phyloP scores from a whole-genome alignment of 208 protist genomes.

The Porcisia hertigi region DNA sequence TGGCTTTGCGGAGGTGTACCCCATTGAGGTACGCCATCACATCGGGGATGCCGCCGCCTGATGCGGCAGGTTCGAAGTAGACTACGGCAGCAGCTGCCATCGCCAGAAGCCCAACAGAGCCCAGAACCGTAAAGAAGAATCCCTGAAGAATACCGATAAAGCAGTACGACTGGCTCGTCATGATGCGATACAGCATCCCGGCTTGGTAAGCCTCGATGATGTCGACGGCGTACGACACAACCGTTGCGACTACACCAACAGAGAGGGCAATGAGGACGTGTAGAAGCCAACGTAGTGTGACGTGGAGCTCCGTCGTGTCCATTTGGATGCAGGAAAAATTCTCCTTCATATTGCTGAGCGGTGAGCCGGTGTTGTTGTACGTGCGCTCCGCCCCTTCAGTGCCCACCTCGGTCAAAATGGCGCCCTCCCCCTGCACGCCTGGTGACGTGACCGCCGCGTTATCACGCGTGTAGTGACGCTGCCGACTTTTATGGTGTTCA shows the following conservation, averaged over 20 bases:
- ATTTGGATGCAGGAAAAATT: conserved; percentile 32
- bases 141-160: conserved; percentile 40
- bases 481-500: conserved; percentile 22
- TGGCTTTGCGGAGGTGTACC: conserved; percentile 87
- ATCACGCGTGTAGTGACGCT: conserved; percentile 13
- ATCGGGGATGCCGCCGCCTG: conserved; percentile 88
- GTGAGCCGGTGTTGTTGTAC: neutral
- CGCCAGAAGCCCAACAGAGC: conserved; percentile 51
- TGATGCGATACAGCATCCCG: conserved; percentile 39
- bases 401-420: neutral
- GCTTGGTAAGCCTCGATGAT: conserved; percentile 61
- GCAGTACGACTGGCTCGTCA: conserved; percentile 22
- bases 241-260: conserved; percentile 72
- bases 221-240: conserved; percentile 73
- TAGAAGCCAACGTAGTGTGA: conserved; percentile 75
- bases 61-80: conserved; percentile 83
- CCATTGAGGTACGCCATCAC: conserved; percentile 95
- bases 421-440: conserved; percentile 12
- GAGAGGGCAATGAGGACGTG: conserved; percentile 85
- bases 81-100: conserved; percentile 71
- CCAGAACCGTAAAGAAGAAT: conserved; percentile 49
- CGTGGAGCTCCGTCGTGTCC: conserved; percentile 59
- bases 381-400: too few relatives aligned
- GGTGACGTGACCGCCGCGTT: conserved; percentile 10
- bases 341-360: conserved; percentile 17